phyloP scores from a whole-genome alignment of 2,329 filamentous ascomycete species.

The Botrytis galanthina region DNA sequence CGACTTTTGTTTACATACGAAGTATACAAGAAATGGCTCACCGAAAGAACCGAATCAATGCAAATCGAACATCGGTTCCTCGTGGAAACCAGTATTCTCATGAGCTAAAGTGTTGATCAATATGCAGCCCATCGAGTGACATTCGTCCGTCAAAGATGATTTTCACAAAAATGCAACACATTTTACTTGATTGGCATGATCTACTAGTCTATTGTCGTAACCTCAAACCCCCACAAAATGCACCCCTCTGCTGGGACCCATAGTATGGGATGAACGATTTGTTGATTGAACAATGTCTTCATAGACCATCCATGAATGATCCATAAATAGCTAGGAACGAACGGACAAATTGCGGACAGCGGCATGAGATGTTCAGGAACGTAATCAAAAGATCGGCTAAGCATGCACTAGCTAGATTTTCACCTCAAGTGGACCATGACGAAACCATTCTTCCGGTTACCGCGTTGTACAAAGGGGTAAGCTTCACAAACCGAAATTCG shows the following conservation, averaged over 20 bases:
- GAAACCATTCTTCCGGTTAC: not conserved
- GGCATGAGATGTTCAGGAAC: slow-evolving; percentile 15
- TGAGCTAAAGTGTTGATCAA: slow-evolving; percentile 5
- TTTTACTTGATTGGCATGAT: not conserved
- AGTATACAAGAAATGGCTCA: slow-evolving; percentile 3
- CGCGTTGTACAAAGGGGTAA: not conserved
- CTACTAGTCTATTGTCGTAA: not conserved
- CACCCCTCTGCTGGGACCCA: not conserved
- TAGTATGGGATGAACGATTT: not conserved
- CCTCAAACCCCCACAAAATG: not conserved
- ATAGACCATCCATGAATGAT: not conserved
- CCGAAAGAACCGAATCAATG: not conserved
- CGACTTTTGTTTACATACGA: not conserved
- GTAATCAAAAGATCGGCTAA: not conserved
- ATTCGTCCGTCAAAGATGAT: not conserved
- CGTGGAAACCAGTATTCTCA: not conserved
- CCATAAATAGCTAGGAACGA: slow-evolving; percentile 6
- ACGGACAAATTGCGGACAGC: not conserved
- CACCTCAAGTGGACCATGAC: not conserved
- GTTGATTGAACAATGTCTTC: not conserved
- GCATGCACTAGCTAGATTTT: not conserved
- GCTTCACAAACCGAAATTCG: not conserved
- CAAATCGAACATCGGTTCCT: not conserved
- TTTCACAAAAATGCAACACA: not conserved
- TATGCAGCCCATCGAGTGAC: not conserved